phyloP scores from a whole-genome alignment of 176 grass and related monocot genomes.

The Hyparrhenia diplandra region DNA sequence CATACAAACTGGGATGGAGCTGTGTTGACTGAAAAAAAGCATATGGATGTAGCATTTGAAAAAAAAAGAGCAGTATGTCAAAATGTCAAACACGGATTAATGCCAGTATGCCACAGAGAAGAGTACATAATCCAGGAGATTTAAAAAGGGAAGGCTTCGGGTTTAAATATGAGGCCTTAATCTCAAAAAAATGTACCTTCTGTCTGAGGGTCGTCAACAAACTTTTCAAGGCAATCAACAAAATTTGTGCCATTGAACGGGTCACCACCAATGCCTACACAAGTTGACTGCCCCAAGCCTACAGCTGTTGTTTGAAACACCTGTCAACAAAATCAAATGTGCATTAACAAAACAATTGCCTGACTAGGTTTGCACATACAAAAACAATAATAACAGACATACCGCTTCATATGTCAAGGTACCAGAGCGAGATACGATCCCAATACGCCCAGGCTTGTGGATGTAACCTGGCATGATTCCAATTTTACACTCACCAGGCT shows the following conservation, averaged over 20 bases:
- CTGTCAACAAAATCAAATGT: constrained; percentile 45
- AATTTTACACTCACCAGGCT: constrained; percentile 99
- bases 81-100: neutral
- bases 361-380: neutral
- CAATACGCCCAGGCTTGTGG: constrained; percentile 84
- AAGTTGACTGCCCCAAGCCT: constrained; percentile 94
- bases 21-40: neutral
- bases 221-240: constrained; percentile 93
- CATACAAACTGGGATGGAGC: neutral
- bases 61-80: no score
- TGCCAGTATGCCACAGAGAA: neutral
- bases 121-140: neutral
- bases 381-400: constrained; percentile 13
- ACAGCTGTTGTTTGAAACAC: constrained; percentile 98
- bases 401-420: constrained; percentile 99
- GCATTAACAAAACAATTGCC: neutral
- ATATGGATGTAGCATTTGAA: neutral
- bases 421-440: constrained; percentile 98
- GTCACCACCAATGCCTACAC: constrained; percentile 96
- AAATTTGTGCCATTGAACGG: constrained; percentile 98
- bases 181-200: constrained; percentile 65
- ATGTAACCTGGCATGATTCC: constrained; percentile 99
- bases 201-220: constrained; percentile 96
- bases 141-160: neutral
- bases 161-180: neutral